Conservation (phyloP, 306 rosid genomes). For the Hylodesmum podocarpum region DNA sequence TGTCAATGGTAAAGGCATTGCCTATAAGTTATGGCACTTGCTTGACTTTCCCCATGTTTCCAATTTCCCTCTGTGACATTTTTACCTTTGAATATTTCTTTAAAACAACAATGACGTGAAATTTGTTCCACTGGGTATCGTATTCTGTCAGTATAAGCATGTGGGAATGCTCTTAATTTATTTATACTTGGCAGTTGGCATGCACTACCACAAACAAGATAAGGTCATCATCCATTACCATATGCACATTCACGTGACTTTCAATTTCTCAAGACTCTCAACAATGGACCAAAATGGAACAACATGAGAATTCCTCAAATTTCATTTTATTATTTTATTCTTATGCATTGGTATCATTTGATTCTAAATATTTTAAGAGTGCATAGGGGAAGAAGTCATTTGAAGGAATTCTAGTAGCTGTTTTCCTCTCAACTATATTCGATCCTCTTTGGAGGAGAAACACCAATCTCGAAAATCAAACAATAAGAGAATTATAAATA, state of each 20-base stretch:
- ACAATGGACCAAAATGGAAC: background rate
- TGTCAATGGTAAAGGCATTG: constrained; percentile 16
- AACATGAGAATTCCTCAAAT: background rate
- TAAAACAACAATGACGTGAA: constrained; percentile 18
- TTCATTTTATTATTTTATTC: constrained; percentile 15
- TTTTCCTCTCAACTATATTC: background rate
- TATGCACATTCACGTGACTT: constrained; percentile 36
- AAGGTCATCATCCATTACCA: constrained; percentile 29
- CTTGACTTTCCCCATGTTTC: constrained; percentile 22
- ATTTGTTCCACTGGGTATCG: constrained; percentile 34
- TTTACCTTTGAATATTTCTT: constrained; percentile 22
- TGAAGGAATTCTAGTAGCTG: background rate
- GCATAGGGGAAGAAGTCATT: background rate
- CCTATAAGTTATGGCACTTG: background rate
- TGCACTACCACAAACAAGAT: constrained; percentile 34
- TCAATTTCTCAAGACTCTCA: constrained; percentile 19
- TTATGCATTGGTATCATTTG: constrained; percentile 13
- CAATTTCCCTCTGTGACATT: background rate
- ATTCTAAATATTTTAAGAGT: background rate
- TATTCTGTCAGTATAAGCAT: constrained; percentile 45
- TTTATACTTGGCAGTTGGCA: constrained; percentile 34
- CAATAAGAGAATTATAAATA: background rate
- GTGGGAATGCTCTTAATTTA: constrained; percentile 28
- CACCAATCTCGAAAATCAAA: background rate
- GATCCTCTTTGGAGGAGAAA: background rate